Conservation (phyloP, 495 filamentous ascomycete genomes). For the Penicillium silybi region DNA sequence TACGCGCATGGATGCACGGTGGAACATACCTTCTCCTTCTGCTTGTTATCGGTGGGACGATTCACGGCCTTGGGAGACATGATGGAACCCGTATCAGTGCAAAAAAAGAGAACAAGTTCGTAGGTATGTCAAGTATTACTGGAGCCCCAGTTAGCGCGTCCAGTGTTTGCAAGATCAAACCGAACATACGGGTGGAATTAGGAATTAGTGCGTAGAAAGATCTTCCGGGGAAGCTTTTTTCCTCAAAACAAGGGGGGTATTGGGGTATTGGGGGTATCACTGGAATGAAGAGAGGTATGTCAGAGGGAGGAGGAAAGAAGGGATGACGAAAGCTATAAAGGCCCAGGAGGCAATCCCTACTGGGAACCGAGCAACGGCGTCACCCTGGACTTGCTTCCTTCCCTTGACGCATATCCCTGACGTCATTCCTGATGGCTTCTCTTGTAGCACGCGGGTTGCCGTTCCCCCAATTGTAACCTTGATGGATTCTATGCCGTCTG, state of each 20-base stretch:
- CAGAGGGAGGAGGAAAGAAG: neutral
- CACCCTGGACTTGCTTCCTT: neutral
- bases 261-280: constrained; percentile 45
- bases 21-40: constrained; percentile 50
- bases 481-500: neutral
- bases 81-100: constrained; percentile 17
- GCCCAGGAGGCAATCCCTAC: constrained; percentile 3
- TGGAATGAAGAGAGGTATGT: constrained; percentile 29
- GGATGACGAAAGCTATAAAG: constrained; percentile 11
- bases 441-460: neutral
- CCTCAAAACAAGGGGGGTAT: constrained; percentile 22
- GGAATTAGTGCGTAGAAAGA: constrained; percentile 14
- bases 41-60: constrained; percentile 59
- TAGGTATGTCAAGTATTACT: constrained; percentile 12
- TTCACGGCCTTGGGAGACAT: constrained; percentile 54
- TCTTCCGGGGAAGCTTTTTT: neutral
- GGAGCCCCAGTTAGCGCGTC: constrained; percentile 6
- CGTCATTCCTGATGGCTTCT: constrained; percentile 1
- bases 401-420: neutral
- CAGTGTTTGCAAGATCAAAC: constrained; percentile 20
- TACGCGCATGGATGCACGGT: neutral
- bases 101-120: neutral
- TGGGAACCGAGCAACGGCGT: neutral
- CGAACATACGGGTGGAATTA: constrained; percentile 12
- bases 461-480: neutral